Percentiles rank a stretch among this genome's conserved stretches.
phyloP scores from a whole-genome alignment of 148 eudicot species.

The Vaccinium corymbosum region DNA sequence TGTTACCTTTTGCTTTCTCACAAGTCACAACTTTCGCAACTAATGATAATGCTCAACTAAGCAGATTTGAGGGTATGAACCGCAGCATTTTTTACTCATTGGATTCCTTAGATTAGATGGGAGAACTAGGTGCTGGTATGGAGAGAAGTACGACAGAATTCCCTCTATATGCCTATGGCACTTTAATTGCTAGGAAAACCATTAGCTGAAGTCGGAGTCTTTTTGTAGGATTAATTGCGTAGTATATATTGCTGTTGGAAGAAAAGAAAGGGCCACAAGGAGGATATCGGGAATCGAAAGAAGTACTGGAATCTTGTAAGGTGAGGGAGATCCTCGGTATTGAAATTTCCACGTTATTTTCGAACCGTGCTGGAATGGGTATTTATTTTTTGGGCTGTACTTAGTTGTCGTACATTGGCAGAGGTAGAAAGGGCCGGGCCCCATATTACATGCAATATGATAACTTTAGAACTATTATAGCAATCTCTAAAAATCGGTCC shows the following conservation, averaged over 20 bases:
- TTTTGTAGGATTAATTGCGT: background rate
- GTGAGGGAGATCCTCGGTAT: background rate
- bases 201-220: background rate
- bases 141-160: background rate
- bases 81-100: background rate
- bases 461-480: too few relatives aligned
- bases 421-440: too few relatives aligned
- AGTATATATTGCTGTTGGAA: background rate
- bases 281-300: background rate
- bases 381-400: background rate
- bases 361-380: too few relatives aligned
- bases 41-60: background rate
- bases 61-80: background rate
- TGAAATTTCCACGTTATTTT: background rate
- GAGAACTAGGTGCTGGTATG: conserved; percentile 1
- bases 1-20: background rate
- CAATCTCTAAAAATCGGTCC: too few relatives aligned
- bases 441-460: too few relatives aligned
- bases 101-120: background rate
- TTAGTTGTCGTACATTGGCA: background rate
- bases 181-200: background rate
- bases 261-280: background rate
- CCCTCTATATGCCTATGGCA: background rate
- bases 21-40: background rate
- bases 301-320: conserved; percentile 9